Evolutionary conservation across 2,329 filamentous ascomycete genomes (phyloP), one percentile per base, ranked within the genome.

Genomic region (Trichophyton benhamiae): DNA sequence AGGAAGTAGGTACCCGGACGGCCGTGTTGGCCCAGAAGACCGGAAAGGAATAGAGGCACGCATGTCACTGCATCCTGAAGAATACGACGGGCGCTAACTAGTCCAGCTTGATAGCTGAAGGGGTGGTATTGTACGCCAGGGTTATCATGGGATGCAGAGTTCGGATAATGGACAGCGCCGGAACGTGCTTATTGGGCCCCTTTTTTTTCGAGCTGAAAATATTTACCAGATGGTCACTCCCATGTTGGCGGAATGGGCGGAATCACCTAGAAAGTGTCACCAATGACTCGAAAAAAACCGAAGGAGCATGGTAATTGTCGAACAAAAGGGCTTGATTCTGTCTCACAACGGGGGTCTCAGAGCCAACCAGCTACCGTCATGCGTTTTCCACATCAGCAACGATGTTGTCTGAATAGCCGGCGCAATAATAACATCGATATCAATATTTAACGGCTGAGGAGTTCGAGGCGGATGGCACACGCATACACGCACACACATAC

Each of bases 211-310:
- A 27, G 25, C 20, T 20, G 49, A 36, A 36, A 17, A 17, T 38
- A 36, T 55, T 55, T 27, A 20, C 15, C 49, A 3, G 49, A 36
- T 36, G 8, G 20, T 33, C 30, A 55, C 8, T 55, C 27, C 27
- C 49, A 36, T 55, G 49, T 55, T 55, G 49, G 33, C 49, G 49
- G 49, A 36, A 36, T 55, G 3, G 6, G 15, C 49, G 49, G 49
- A 55, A 55, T 55, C 49, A 55, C 30, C 27, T n/a, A 36, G 49
- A 36, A 33, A 55, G 49, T 55, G 27, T 55, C 27, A 55, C 49
- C 49, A 55, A 36, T 36, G 15, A n/a, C n/a, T 36, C 15, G 49
- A 55, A 36, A 55, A 55, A 9, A 2, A 8, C 33, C n/a, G 27
- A 55, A 55, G 15, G 17, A 36, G 33, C 11, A 36, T 55, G 49